Evolutionary conservation across 2,329 filamentous ascomycete species (phyloP).

Genomic region (Ophiostoma ulmi): DNA sequence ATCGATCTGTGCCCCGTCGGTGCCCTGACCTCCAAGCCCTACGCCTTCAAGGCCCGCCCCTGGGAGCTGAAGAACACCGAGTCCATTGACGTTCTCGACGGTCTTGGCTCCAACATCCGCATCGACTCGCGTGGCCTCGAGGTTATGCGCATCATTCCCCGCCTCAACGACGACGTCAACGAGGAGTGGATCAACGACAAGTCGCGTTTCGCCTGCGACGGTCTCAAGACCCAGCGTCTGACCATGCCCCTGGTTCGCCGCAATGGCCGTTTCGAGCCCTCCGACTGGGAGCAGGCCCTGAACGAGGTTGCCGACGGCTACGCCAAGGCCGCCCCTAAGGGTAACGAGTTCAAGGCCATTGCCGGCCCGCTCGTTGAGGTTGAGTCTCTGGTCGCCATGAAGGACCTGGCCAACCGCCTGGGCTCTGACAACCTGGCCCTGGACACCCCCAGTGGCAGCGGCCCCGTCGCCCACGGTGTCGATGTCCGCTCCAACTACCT

Average conservation of each 20-base stretch:
- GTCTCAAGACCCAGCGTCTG: conserved; percentile 89
- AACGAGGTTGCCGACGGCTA: conserved; percentile 79
- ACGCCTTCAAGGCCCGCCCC: conserved; percentile 91
- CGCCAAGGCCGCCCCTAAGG: conserved; percentile 72
- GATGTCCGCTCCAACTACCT: conserved; percentile 92
- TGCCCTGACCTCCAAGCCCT: conserved; percentile 93
- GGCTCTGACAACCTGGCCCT: conserved; percentile 93
- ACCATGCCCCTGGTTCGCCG: conserved; percentile 86
- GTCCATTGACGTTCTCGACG: conserved; percentile 90
- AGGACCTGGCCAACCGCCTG: conserved; percentile 94
- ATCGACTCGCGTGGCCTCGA: conserved; percentile 90
- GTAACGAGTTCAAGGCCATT: conserved; percentile 92
- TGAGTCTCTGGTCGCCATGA: conserved; percentile 91
- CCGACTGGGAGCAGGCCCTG: conserved; percentile 92
- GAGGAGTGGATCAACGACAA: conserved; percentile 99
- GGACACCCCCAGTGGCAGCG: conserved; percentile 77
- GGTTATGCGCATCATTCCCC: conserved; percentile 89
- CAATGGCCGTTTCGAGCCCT: conserved; percentile 85
- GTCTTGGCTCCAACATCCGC: conserved; percentile 87
- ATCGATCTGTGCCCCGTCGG: conserved; percentile 98
- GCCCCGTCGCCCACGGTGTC: conserved; percentile 83
- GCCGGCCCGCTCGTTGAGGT: conserved; percentile 87
- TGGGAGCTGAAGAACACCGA: conserved; percentile 98
- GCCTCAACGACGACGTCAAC: conserved; percentile 95
- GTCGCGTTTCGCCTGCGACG: conserved; percentile 91